Percentiles rank a stretch among this genome's conserved stretches.
Conservation (phyloP, 208 protist species). For the Tetramitus jugosus region DNA sequence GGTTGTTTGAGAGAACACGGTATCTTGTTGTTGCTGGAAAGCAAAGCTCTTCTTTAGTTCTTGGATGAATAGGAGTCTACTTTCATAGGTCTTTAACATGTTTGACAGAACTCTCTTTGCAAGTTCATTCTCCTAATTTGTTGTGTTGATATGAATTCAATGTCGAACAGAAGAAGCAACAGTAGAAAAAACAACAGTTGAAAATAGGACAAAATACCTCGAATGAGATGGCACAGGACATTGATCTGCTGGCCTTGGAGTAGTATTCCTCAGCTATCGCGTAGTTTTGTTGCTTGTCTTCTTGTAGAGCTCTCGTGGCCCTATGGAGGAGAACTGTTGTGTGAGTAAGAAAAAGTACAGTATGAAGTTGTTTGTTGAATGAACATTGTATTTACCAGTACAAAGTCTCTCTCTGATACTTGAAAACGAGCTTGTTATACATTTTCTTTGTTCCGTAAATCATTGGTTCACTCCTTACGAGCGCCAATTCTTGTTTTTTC, state of each 20-base stretch:
- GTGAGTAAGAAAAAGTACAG: too few species aligned
- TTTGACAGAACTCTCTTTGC: not conserved
- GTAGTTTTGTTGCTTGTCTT: too few species aligned
- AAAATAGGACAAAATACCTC: not conserved
- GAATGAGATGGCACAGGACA: not conserved
- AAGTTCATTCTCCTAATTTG: not conserved
- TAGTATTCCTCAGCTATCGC: not conserved
- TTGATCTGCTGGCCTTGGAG: not conserved
- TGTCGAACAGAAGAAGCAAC: not conserved
- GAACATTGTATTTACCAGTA: too few species aligned
- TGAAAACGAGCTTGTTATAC: too few species aligned
- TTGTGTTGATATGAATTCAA: not conserved
- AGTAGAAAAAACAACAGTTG: too few species aligned
- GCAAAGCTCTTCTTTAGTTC: not conserved
- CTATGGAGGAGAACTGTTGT: too few species aligned
- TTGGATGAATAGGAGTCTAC: not conserved
- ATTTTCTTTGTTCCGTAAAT: too few species aligned
- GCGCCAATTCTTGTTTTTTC: too few species aligned
- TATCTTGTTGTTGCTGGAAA: not conserved
- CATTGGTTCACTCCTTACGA: too few species aligned
- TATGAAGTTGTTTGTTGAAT: too few species aligned
- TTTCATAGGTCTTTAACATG: not conserved
- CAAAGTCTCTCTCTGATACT: too few species aligned
- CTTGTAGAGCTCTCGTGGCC: too few species aligned
- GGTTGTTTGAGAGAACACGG: not conserved